Evolutionary conservation across 257 asterid species (phyloP).

Genomic region (Verbascum thapsus): DNA sequence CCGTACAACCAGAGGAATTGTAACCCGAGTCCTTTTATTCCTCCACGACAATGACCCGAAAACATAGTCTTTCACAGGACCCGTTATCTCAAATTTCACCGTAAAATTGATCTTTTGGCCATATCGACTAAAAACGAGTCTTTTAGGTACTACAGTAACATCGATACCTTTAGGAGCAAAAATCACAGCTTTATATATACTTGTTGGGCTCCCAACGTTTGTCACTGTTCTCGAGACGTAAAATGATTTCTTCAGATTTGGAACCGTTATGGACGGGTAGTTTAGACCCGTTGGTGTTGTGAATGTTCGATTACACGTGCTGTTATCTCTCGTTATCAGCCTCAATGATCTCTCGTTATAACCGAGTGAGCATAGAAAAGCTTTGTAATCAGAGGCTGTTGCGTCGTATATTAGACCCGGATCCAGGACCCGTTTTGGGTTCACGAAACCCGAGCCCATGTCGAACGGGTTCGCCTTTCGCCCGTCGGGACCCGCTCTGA

Average conservation of each 20-base stretch:
- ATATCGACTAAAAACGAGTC: conserved; percentile 51
- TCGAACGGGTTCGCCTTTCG: conserved; percentile 77
- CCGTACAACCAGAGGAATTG: conserved; percentile 70
- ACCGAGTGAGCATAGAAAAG: conserved; percentile 84
- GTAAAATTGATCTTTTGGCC: conserved; percentile 72
- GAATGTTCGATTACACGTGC: conserved; percentile 57
- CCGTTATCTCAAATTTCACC: conserved; percentile 61
- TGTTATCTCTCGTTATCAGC: conserved; percentile 77
- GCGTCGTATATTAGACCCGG: conserved; percentile 87
- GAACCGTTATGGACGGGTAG: conserved; percentile 79
- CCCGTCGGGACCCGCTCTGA: conserved; percentile 69
- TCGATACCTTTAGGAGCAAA: conserved; percentile 65
- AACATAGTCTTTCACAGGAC: conserved; percentile 60
- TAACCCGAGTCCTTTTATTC: conserved; percentile 57
- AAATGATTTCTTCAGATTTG: conserved; percentile 48
- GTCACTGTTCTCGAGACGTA: conserved; percentile 71
- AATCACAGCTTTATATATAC: conserved; percentile 59
- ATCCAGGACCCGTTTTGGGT: conserved; percentile 65
- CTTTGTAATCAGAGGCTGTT: conserved; percentile 61
- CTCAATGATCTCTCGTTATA: conserved; percentile 63
- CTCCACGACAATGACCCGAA: conserved; percentile 92
- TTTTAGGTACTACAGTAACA: conserved; percentile 65
- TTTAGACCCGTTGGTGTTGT: conserved; percentile 66
- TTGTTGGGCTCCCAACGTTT: conserved; percentile 68
- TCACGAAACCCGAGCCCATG: conserved; percentile 78